Base-by-base conservation (phyloP, 106 monocot species). In the Triglochin maritima region DNA sequence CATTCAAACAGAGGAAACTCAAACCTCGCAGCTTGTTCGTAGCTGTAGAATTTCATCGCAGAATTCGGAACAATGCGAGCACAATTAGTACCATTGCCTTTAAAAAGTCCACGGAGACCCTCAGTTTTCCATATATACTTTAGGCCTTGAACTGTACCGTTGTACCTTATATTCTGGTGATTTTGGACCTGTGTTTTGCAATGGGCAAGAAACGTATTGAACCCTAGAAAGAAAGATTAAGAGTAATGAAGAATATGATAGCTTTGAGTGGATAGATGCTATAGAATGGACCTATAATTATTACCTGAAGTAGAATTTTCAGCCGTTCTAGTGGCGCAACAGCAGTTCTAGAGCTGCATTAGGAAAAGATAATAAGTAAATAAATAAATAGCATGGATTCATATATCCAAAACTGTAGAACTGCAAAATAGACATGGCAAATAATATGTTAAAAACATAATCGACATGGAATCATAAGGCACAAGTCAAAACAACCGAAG, bases 221-320 rank as follows among this genome's bases (percentile, higher is more conserved):
- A 41, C 29, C 64, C 47, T 4, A 56, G 8, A 64, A 49, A 49
- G n/a, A 12, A 49, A 64, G 46, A 14, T 13, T n/a, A 49, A 64
- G 17, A 48, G 44, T 29, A 29, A 45, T 16, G 12, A 14, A 49
- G 64, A 15, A 64, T 15, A 49, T 64, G 6, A 64, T 14, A 16
- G 29, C 29, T 29, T 29, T 29, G 29, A 29, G 29, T 29, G 29
- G 29, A 29, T 29, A 29, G 29, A 29, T 29, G 29, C 29, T 29
- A 29, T 1, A 29, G 29, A 29, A 29, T 29, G 29, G 29, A 29
- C 29, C 29, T 29, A 29, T 29, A 29, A 29, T 29, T 29, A 29
- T 29, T 29, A 61, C 90, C 87, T 91, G 90, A 74, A 91, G 90
- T 61, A 91, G 77, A 67, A 91, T 91, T 67, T 91, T 91, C 72